Evolutionary conservation across 345 rosid species (phyloP), one percentile per base, ranked within the genome.

Genomic region (Syzygium jambos): DNA sequence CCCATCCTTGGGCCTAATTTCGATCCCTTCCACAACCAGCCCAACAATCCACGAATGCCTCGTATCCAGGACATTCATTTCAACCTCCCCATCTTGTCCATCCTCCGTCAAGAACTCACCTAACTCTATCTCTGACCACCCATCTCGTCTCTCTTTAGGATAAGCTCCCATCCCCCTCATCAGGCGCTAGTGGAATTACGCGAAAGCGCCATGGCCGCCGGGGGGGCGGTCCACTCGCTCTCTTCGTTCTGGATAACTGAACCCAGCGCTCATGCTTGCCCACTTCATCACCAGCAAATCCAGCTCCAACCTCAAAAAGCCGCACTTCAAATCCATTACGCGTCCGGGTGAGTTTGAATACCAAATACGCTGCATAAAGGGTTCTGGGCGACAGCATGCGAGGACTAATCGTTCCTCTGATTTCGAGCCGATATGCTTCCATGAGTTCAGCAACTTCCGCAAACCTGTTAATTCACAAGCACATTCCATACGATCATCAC

Each of bases 121-220:
- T 51, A 92, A 51, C 78, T 90, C 89, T 65, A 90, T 68, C 84
- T 92, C 93, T 23, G 65, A 46, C 92, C 92, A 90, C 29, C 41
- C 53, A 34, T 61, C 68, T 61, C 34, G 68, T 85, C 87, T 77
- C 85, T 83, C 61, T 46, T 82, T 29, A 7, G 84, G 87, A 68
- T 46, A n/a, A 59, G 2, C 41, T 49, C 7, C 29, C 56, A 15
- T 7, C 17, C 53, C 78, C 78, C 3, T 61, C 80, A 9, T 52
- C 12, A 27, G 23, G 3, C 27, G 23, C 54, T 9, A 56, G 27
- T 56, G 61, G n/a, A 56, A 43, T 43, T 43, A 43, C 1, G 46
- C 46, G 7, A n/a, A n/a, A n/a, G 3, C 46, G 3, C n/a, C n/a
- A 7, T 1, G 46, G 6, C 6, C 46, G 7, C 46, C n/a, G n/a